Base-by-base conservation (phyloP, 495 filamentous ascomycete species). In the Hyaloscypha hepaticicola region DNA sequence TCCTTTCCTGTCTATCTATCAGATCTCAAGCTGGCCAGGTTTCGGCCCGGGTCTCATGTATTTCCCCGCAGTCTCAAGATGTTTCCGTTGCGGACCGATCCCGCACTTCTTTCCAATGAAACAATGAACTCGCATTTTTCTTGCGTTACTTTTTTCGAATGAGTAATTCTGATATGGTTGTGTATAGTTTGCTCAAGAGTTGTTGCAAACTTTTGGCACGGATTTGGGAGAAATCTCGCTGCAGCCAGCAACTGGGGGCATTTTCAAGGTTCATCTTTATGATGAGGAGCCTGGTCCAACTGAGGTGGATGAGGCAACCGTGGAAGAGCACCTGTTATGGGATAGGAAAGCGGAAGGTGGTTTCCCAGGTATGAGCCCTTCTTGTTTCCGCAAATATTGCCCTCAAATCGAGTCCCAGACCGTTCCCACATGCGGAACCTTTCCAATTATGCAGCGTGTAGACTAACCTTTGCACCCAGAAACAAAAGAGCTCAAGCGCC, bases 191-290 rank as follows among this genome's bases (percentile, higher is more conserved):
- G 93, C 90, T 51, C 95, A 99, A 85, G 95, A 99, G 77, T 90
- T 99, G 59, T 88, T 99, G 64, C 95, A 91, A n/a, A 99, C 95
- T 7, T 99, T 99, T 79, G 82, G 83, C 57, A 93, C 87, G 14
- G 81, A 87, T 61, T 82, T 99, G 0, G 93, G 94, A 52, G 94
- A 98, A 75, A 88, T 99, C 16, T 85, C 95, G n/a, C 86, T 99
- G 0, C 83, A 94, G 48, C 95, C 95, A 0, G 73, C 86, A 21
- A 96, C 91, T 0, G 93, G 95, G 26, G 95, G 95, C 0, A 76
- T 89, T 25, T 99, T 99, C 73, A 80, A 83, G 14, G 84, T 96
- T 5, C 81, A 87, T 55, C 85, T 92, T 41, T 77, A 80, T 66
- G 75, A 80, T 70, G 65, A 33, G 31, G 52, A 69, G 9, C 69